Percentiles rank a stretch among this genome's conserved stretches.
phyloP scores from a whole-genome alignment of 306 rosid genomes.

The Styphnolobium japonicum region DNA sequence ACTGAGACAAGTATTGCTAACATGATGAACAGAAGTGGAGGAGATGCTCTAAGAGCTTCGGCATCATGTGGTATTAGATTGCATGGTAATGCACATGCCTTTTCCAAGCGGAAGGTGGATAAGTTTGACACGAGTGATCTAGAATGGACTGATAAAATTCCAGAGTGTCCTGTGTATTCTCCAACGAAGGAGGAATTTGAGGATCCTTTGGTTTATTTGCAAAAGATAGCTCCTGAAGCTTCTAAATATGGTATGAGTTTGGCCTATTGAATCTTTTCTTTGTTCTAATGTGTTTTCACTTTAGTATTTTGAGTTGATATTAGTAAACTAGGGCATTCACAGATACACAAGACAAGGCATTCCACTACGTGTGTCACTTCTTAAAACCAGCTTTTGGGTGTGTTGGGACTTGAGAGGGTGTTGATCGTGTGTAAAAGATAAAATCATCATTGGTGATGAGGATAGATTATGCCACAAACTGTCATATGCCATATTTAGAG shows the following conservation, averaged over 20 bases:
- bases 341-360: neutral
- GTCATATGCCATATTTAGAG: neutral
- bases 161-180: slow-evolving; percentile 84
- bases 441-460: neutral
- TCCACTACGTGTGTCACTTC: neutral
- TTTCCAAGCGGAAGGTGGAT: slow-evolving; percentile 75
- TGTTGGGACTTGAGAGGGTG: neutral
- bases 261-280: neutral
- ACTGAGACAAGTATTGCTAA: slow-evolving; percentile 45
- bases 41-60: slow-evolving; percentile 82
- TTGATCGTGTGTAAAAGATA: neutral
- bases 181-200: slow-evolving; percentile 92
- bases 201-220: slow-evolving; percentile 89
- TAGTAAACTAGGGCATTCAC: neutral
- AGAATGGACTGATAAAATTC: slow-evolving; percentile 81
- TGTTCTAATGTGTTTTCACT: neutral
- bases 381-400: neutral
- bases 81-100: slow-evolving; percentile 53
- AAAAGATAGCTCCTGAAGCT: slow-evolving; percentile 95
- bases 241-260: slow-evolving; percentile 83
- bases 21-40: slow-evolving; percentile 84
- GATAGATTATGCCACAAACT: neutral
- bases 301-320: neutral
- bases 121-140: slow-evolving; percentile 81
- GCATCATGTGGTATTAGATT: slow-evolving; percentile 65